Evolutionary conservation across 129 eudicot genomes (phyloP), one percentile per base, ranked within the genome.

Genomic region (Tanacetum coccineum): DNA sequence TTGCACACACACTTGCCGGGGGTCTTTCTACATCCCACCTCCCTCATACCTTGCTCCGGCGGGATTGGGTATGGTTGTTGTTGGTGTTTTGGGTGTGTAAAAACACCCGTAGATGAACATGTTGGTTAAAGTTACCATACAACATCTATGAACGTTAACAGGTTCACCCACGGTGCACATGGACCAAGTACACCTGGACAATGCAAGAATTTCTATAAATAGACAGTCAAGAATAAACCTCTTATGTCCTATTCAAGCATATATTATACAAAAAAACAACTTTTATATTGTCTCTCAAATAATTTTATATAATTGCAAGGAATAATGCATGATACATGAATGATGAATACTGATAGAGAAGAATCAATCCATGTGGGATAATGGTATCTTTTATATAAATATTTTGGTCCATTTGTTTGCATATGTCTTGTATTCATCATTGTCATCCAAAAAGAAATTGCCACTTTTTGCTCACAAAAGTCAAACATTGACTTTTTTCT

Each of bases 361-460:
- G 80, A 68, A 76, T 76, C 70, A 76, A 64, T 70, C 73, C 77
- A 52, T 66, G 73, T 74, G 79, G 81, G 86, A 70, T 64, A 65
- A 76, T 64, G 55, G 78, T 68, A 72, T 72, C 71, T 68, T 56
- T 51, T 51, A 59, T 74, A 44, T 45, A 66, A 72, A 68, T 68
- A 42, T 66, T 77, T 62, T 53, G 78, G 78, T 61, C 81, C 70
- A 68, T 68, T 62, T 64, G 70, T 54, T 70, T 80, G 54, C 66
- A 59, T 76, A 53, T 76, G 79, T 74, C 65, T 65, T 26, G 36
- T 66, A 55, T 60, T 13, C 45, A 60, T 73, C 57, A 54, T 76
- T 66, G 11, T 39, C 71, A 30, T 13, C 9, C 50, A 36, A 17
- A n/a, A 9, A 14, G 18, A 2, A 13, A 62, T 39, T 7, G 8